These are phyloP conservation scores for Camelina laxa DNA, from an alignment of 345 rosid species.

Conservation along the genomic window DNA sequence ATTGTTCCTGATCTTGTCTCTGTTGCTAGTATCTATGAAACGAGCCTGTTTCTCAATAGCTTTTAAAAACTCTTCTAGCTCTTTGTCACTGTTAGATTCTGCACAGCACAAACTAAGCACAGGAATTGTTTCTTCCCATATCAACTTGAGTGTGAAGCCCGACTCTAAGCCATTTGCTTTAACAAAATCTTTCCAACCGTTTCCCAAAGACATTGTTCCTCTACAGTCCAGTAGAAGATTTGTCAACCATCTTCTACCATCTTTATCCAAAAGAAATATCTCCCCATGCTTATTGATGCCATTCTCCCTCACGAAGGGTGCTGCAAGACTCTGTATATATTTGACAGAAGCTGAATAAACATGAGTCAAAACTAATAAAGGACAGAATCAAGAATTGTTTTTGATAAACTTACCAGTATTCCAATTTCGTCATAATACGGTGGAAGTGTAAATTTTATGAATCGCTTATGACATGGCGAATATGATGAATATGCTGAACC, in stretches of 20 bases:
- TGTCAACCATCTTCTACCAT: conserved; percentile 8
- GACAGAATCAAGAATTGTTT: neutral
- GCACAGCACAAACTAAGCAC: conserved; percentile 2
- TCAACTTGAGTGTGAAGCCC: neutral
- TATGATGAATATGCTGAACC: conserved; percentile 18
- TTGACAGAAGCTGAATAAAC: neutral
- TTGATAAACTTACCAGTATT: neutral
- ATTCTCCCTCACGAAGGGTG: neutral
- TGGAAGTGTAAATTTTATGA: conserved; percentile 2
- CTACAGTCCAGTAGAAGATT: neutral
- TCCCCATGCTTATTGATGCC: conserved; percentile 14
- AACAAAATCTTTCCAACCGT: conserved; percentile 2
- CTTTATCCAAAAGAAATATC: conserved; percentile 12
- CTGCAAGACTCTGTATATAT: conserved; percentile 10
- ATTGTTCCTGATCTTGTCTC: neutral
- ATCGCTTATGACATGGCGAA: neutral
- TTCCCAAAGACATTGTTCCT: conserved; percentile 9
- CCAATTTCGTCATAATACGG: neutral
- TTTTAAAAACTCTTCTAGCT: neutral
- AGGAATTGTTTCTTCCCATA: conserved; percentile 27
- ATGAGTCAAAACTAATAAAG: neutral
- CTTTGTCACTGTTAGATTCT: conserved; percentile 15
- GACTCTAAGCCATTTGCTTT: neutral
- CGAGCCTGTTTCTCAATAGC: neutral
- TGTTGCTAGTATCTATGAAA: conserved; percentile 1